These are phyloP conservation scores for Fusarium temperatum DNA, from an alignment of 2,329 filamentous ascomycete species.

Conservation along the genomic window DNA sequence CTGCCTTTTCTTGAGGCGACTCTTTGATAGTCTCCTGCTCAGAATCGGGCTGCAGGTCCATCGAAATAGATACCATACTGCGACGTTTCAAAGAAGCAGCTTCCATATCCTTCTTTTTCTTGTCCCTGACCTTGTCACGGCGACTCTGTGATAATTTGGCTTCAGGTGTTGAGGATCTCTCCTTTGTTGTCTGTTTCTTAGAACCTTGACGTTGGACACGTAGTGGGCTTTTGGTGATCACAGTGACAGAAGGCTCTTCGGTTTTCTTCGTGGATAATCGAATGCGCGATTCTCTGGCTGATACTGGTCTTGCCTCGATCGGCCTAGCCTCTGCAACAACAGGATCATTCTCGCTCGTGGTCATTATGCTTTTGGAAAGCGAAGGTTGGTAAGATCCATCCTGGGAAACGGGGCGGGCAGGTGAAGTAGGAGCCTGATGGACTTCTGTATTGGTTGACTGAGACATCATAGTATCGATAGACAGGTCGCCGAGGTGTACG, in stretches of 20 bases:
- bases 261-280: constrained; percentile 11
- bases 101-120: constrained; percentile 53
- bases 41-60: not conserved
- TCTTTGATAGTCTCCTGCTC: constrained; percentile 1
- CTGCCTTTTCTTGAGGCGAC: not conserved
- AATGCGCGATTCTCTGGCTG: constrained; percentile 20
- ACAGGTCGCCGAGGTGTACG: constrained; percentile 31
- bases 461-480: constrained; percentile 43
- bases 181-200: not conserved
- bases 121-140: constrained; percentile 51
- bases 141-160: constrained; percentile 44
- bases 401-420: constrained; percentile 6
- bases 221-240: constrained; percentile 38
- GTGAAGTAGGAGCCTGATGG: constrained; percentile 3
- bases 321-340: constrained; percentile 21
- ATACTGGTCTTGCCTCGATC: constrained; percentile 15
- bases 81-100: constrained; percentile 41
- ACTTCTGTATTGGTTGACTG: constrained; percentile 11
- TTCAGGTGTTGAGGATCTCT: constrained; percentile 19
- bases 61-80: constrained; percentile 10
- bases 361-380: constrained; percentile 35
- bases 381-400: constrained; percentile 21
- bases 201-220: constrained; percentile 2
- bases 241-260: constrained; percentile 22
- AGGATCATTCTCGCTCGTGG: constrained; percentile 27